Percentiles rank a stretch among this genome's conserved stretches.
Conservation (phyloP, 2,329 filamentous ascomycete genomes). For the Stromatinia cepivora region DNA sequence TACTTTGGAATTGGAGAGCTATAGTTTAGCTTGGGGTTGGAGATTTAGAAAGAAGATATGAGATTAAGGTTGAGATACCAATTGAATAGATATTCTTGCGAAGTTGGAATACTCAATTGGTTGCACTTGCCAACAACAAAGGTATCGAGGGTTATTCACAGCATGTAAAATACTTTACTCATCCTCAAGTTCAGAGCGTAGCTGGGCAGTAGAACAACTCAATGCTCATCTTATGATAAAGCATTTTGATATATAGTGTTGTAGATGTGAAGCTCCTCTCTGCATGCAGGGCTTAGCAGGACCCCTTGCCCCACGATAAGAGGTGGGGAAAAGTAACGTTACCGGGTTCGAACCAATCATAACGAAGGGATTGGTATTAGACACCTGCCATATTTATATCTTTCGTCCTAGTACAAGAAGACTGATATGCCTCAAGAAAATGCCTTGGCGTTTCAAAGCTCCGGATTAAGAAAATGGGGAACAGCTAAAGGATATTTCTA, state of each 20-base stretch:
- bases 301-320: conserved; percentile 13
- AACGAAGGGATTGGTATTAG: conserved; percentile 5
- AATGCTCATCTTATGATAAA: not conserved
- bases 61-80: not conserved
- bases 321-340: conserved; percentile 13
- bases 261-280: not conserved
- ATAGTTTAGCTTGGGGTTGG: not conserved
- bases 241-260: not conserved
- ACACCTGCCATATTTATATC: not conserved
- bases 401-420: too few relatives aligned
- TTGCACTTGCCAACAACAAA: conserved; percentile 2
- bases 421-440: too few relatives aligned
- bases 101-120: not conserved
- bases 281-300: not conserved
- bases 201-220: not conserved
- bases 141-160: not conserved
- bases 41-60: not conserved
- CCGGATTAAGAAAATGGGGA: not conserved
- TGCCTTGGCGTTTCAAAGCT: not conserved
- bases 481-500: not conserved
- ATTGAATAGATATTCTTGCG: not conserved
- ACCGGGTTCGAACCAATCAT: conserved; percentile 1
- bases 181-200: not conserved
- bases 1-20: not conserved
- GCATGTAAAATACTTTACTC: not conserved